phyloP scores from a whole-genome alignment of 768 basidiomycete species.

The Lactifluus subvellereus region DNA sequence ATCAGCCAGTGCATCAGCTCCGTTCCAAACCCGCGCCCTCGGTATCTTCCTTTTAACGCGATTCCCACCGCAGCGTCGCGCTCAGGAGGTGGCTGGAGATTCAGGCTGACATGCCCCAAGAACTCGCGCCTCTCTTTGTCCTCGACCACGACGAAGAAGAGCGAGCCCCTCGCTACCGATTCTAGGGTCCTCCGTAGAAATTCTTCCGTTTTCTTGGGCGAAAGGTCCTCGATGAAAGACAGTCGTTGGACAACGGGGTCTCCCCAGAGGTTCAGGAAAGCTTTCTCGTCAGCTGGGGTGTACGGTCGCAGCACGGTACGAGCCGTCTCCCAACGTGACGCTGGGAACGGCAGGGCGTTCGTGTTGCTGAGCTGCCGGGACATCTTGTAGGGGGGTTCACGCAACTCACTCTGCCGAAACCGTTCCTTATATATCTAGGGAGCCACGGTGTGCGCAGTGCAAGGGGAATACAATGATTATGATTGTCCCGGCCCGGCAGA shows the following conservation, averaged over 20 bases:
- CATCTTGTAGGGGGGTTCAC: not conserved
- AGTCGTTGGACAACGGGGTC: constrained; percentile 15
- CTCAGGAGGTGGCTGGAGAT: constrained; percentile 28
- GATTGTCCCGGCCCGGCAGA: not conserved
- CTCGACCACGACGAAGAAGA: constrained; percentile 30
- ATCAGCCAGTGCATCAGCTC: constrained; percentile 39
- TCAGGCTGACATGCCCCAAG: constrained; percentile 32
- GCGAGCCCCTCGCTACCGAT: not conserved
- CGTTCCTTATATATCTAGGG: not conserved
- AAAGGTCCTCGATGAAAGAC: constrained; percentile 16
- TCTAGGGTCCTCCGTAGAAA: constrained; percentile 14
- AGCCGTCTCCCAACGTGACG: constrained; percentile 11
- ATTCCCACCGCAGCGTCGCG: constrained; percentile 33
- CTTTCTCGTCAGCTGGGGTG: constrained; percentile 7
- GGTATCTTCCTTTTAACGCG: constrained; percentile 31
- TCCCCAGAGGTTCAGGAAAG: constrained; percentile 14
- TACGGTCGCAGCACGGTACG: constrained; percentile 17
- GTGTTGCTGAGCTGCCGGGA: not conserved
- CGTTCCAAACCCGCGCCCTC: constrained; percentile 39
- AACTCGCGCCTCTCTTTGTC: constrained; percentile 30
- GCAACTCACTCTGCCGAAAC: not conserved
- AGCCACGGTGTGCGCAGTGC: not conserved
- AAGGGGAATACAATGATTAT: no score
- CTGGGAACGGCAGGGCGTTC: not conserved
- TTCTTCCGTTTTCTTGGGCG: constrained; percentile 10